Evolutionary conservation across 805 yeast genomes (phyloP), one percentile per base, ranked within the genome.

Genomic region (Nakazawaea pomicola): DNA sequence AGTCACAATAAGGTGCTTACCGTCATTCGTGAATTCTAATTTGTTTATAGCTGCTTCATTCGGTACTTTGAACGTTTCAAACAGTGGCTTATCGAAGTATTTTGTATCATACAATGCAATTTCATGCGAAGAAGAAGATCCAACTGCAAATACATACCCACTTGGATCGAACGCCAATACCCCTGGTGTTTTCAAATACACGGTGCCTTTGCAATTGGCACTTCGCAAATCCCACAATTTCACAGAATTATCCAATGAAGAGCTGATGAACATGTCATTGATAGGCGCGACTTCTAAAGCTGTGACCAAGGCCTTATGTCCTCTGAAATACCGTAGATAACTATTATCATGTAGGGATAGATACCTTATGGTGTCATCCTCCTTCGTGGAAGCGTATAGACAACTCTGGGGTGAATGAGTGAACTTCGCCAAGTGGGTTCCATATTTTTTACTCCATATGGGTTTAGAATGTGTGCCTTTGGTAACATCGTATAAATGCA

Each of bases 151-250:
- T 0, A 90, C 83, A 7, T 80, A 63, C 1, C 96, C 96, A 29
- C 84, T 75, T 1, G 96, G 93, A 61, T 91, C 98, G 50, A 79
- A 76, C 0, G 93, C 84, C 10, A 82, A 67, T 20, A 78, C 60
- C 4, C 72, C 61, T 8, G 85, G 79, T 11, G 70, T 67, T 12
- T 77, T 72, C 28, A 74, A 68, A 17, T 75, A 76, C 18, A 80
- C 54, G 4, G 72, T 61, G 0, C 95, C 93, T 44, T 76, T 80
- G 15, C 83, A 75, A 43, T 75, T 70, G 1, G 85, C 67, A 0
- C 83, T 68, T 49, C 91, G 67, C 19, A 84, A 57, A 61, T 93
- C 98, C 99, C 99, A 93, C 6, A 85, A 50, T 48, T 93, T 76
- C 1, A 89, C 84, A 0, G 95, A 78, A 40, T 81, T 74, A 57